Percentiles rank a stretch among this genome's conserved stretches.
Conservation (phyloP, 2,329 filamentous ascomycete species). For the Calycina herbarum region DNA sequence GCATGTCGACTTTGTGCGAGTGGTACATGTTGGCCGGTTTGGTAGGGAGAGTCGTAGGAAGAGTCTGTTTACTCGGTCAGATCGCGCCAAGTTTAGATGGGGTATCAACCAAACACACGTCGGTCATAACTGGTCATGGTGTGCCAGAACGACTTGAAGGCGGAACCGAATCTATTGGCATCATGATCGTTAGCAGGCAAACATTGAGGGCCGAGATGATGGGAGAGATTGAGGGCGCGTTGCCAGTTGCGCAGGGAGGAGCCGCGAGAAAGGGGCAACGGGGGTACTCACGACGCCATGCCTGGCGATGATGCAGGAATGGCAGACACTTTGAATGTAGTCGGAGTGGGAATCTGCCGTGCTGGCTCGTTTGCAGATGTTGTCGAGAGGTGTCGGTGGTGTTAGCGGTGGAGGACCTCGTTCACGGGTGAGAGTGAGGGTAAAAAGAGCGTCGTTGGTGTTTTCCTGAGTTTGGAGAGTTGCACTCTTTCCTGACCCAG, state of each 20-base stretch:
- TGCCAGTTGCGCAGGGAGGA: slow-evolving; percentile 11
- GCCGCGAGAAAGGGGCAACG: slow-evolving; percentile 14
- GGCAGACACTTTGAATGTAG: slow-evolving; percentile 30
- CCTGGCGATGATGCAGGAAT: slow-evolving; percentile 33
- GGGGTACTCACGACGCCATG: slow-evolving; percentile 37
- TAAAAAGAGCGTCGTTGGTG: slow-evolving; percentile 10
- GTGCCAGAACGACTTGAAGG: slow-evolving; percentile 94
- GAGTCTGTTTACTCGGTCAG: slow-evolving; percentile 70
- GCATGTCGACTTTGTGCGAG: slow-evolving; percentile 79
- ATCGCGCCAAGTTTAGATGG: slow-evolving; percentile 27
- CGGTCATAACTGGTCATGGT: slow-evolving; percentile 70
- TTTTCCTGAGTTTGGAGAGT: background rate
- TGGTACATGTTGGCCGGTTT: slow-evolving; percentile 85
- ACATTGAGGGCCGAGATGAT: slow-evolving; percentile 20
- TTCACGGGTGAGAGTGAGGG: background rate
- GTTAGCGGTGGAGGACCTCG: background rate
- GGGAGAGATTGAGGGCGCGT: slow-evolving; percentile 4
- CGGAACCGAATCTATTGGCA: slow-evolving; percentile 59
- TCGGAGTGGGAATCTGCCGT: slow-evolving; percentile 21
- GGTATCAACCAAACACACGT: slow-evolving; percentile 49
- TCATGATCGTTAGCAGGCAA: slow-evolving; percentile 22
- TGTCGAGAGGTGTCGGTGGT: slow-evolving; percentile 8
- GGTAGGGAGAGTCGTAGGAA: slow-evolving; percentile 87
- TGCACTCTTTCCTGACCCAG: background rate
- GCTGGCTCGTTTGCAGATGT: slow-evolving; percentile 20